phyloP scores from a whole-genome alignment of 345 rosid genomes.

The Citrus medica region DNA sequence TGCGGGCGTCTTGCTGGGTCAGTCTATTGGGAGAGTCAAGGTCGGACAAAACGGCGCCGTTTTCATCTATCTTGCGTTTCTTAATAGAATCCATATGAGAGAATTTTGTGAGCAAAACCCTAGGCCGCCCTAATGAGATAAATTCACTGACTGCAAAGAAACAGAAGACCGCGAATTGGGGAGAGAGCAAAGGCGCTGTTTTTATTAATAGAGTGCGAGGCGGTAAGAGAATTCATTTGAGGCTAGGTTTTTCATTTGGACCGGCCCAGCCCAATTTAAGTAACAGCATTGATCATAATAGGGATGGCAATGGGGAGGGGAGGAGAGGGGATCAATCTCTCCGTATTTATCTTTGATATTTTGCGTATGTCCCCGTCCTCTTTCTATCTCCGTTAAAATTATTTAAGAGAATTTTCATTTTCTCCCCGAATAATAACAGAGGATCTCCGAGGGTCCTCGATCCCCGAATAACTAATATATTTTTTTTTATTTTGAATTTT shows the following conservation, averaged over 20 bases:
- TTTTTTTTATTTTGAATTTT: too few relatives aligned
- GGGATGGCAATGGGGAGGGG: too few relatives aligned
- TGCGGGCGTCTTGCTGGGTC: slow-evolving; percentile 50
- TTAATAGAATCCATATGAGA: slow-evolving; percentile 43
- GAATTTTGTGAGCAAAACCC: slow-evolving; percentile 24
- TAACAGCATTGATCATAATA: too few relatives aligned
- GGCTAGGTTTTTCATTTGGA: background rate
- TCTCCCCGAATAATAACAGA: too few relatives aligned
- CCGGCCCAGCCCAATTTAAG: background rate
- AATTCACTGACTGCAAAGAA: background rate
- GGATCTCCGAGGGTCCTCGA: too few relatives aligned
- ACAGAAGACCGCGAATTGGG: background rate
- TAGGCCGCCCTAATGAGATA: slow-evolving; percentile 29
- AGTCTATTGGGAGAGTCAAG: slow-evolving; percentile 28
- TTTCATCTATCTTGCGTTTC: slow-evolving; percentile 65
- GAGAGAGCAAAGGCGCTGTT: background rate
- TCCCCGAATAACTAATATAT: too few relatives aligned
- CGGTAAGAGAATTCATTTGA: background rate
- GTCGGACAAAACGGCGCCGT: slow-evolving; percentile 33
- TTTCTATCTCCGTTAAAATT: too few relatives aligned
- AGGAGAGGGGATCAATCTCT: too few relatives aligned
- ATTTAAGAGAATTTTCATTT: too few relatives aligned
- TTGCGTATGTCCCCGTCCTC: too few relatives aligned
- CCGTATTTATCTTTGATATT: too few relatives aligned
- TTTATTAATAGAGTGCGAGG: background rate